phyloP scores from a whole-genome alignment of 2,329 filamentous ascomycete species.

The Ceratocystis ficicola region DNA sequence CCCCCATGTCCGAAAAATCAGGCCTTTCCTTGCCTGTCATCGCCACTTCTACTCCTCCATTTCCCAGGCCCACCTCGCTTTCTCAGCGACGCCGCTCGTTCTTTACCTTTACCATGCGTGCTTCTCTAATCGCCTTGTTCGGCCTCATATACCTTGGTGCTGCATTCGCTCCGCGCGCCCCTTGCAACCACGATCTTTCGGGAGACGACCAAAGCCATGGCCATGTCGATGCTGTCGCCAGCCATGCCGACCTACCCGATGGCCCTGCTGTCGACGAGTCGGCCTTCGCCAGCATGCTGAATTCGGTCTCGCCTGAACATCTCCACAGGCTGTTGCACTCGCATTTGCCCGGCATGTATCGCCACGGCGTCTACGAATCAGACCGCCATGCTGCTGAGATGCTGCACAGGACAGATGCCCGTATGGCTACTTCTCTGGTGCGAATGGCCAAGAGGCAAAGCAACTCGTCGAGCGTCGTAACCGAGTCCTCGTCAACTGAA shows the following conservation, averaged over 20 bases:
- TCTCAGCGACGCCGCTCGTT: slow-evolving; percentile 13
- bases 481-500: slow-evolving; percentile 19
- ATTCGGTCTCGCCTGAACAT: slow-evolving; percentile 44
- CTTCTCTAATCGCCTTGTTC: slow-evolving; percentile 14
- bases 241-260: not conserved
- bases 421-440: slow-evolving; percentile 50
- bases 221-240: not conserved
- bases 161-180: slow-evolving; percentile 12
- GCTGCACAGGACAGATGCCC: slow-evolving; percentile 48
- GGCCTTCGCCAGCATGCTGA: slow-evolving; percentile 31
- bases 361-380: slow-evolving; percentile 55
- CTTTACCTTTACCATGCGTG: slow-evolving; percentile 14
- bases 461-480: slow-evolving; percentile 29
- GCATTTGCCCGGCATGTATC: slow-evolving; percentile 50
- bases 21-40: slow-evolving; percentile 15
- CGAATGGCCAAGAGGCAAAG: slow-evolving; percentile 52
- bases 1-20: slow-evolving; percentile 14
- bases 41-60: not conserved
- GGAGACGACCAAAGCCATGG: not conserved
- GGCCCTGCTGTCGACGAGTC: slow-evolving; percentile 13
- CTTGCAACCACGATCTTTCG: not conserved
- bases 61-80: not conserved
- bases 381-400: slow-evolving; percentile 52
- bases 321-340: slow-evolving; percentile 56
- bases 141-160: slow-evolving; percentile 18